Conservation (phyloP, 176 grass and related monocot species). For the Aegilops longissima region DNA sequence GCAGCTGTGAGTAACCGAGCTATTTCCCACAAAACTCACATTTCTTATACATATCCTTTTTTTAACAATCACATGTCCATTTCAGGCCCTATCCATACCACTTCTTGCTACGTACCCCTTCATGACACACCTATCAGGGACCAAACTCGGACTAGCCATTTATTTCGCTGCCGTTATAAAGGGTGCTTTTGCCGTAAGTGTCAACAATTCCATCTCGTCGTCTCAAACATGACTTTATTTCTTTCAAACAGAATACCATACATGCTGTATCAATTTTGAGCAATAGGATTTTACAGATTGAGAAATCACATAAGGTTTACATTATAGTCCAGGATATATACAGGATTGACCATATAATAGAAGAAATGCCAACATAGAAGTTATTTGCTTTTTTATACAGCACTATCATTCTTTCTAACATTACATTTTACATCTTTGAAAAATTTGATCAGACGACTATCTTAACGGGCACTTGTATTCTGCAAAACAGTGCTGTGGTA, state of each 20-base stretch:
- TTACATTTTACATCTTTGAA: not conserved
- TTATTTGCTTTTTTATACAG: not conserved
- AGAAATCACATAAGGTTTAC: not conserved
- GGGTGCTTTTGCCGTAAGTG: constrained; percentile 56
- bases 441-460: constrained; percentile 61
- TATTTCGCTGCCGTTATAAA: constrained; percentile 54
- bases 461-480: constrained; percentile 62
- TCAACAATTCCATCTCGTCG: not conserved
- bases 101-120: constrained; percentile 65
- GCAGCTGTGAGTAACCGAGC: constrained; percentile 44
- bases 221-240: not conserved
- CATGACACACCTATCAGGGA: constrained; percentile 57
- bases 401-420: not conserved
- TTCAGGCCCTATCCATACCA: constrained; percentile 58
- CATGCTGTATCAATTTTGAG: not conserved
- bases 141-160: constrained; percentile 41
- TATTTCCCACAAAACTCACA: not conserved
- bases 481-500: constrained; percentile 94
- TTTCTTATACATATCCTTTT: not conserved
- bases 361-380: not conserved
- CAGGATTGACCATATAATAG: too few species aligned
- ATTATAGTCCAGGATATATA: not conserved
- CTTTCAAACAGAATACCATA: not conserved
- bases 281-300: not conserved
- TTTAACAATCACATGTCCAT: not conserved